Conservation (phyloP, 148 eudicot species). For the Selenicereus undatus region DNA sequence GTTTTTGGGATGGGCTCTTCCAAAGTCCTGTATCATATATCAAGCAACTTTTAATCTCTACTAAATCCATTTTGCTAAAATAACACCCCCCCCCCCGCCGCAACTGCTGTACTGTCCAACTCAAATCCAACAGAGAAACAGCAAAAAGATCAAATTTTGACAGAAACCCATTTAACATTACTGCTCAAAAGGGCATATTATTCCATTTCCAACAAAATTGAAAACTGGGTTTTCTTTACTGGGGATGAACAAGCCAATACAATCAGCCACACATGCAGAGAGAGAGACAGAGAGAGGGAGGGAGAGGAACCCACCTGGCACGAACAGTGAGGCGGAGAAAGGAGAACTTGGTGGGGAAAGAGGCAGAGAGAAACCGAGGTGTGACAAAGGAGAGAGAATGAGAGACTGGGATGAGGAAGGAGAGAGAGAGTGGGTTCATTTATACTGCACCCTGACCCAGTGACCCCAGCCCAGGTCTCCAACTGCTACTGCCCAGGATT, state of each 20-base stretch:
- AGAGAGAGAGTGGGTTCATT: slow-evolving; percentile 26
- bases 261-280: background rate
- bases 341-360: slow-evolving; percentile 15
- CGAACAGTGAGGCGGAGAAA: slow-evolving; percentile 27
- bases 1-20: too few relatives aligned
- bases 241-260: background rate
- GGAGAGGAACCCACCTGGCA: slow-evolving; percentile 20
- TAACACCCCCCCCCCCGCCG: background rate
- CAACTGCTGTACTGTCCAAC: background rate
- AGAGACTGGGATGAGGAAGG: slow-evolving; percentile 19
- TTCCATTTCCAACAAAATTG: background rate
- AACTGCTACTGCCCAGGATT: background rate
- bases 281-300: background rate
- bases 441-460: background rate
- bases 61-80: background rate
- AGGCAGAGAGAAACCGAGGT: background rate
- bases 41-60: background rate
- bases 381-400: slow-evolving; percentile 7
- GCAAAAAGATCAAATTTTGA: slow-evolving; percentile 7
- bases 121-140: background rate
- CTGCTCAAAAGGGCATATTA: background rate
- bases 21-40: too few relatives aligned
- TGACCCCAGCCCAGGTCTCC: background rate
- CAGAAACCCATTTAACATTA: slow-evolving; percentile 10
- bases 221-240: background rate